These are phyloP conservation scores for Sphagnum fallax DNA, from an alignment of 228 moss, liverwort and hornwort genomes.

Conservation along the genomic window DNA sequence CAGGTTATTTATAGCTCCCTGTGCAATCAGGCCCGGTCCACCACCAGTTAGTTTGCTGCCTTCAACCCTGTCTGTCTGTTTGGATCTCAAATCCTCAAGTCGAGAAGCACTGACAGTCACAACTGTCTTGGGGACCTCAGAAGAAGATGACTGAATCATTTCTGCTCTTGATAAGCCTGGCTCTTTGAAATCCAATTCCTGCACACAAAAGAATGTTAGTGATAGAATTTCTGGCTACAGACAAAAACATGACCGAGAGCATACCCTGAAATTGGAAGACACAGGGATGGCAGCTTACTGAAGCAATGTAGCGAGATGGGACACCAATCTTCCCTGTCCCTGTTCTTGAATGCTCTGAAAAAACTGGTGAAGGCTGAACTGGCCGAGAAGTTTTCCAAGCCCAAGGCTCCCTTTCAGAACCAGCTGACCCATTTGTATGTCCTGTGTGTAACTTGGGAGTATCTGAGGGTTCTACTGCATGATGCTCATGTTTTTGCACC, in stretches of 20 bases:
- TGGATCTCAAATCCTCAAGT: slow-evolving; percentile 8
- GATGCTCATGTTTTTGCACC: slow-evolving; percentile 24
- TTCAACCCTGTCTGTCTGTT: slow-evolving; percentile 33
- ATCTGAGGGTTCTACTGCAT: slow-evolving; percentile 24
- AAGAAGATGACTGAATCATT: slow-evolving; percentile 16
- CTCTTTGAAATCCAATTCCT: slow-evolving; percentile 13
- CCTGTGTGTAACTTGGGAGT: slow-evolving; percentile 11
- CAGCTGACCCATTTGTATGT: slow-evolving; percentile 29
- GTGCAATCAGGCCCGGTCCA: slow-evolving; percentile 21
- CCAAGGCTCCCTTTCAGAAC: slow-evolving; percentile 43
- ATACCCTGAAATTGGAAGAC: too few relatives aligned
- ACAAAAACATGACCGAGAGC: too few relatives aligned
- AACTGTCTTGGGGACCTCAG: slow-evolving; percentile 23
- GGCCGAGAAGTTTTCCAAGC: slow-evolving; percentile 26
- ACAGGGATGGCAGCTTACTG: too few relatives aligned
- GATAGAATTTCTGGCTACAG: neutral
- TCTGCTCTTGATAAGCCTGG: slow-evolving; percentile 11
- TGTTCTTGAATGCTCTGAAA: too few relatives aligned
- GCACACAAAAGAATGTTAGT: neutral
- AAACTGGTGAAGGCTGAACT: neutral
- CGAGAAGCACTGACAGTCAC: slow-evolving; percentile 6
- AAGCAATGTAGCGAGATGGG: too few relatives aligned
- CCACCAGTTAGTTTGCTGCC: slow-evolving; percentile 20
- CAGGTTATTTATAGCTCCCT: slow-evolving; percentile 36
- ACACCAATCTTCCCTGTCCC: too few relatives aligned